Percentiles rank a stretch among this genome's conserved stretches.
These are phyloP conservation scores for Mollisiaceae sp. DNA, from an alignment of 2,329 filamentous ascomycete species.

Conservation along the genomic window DNA sequence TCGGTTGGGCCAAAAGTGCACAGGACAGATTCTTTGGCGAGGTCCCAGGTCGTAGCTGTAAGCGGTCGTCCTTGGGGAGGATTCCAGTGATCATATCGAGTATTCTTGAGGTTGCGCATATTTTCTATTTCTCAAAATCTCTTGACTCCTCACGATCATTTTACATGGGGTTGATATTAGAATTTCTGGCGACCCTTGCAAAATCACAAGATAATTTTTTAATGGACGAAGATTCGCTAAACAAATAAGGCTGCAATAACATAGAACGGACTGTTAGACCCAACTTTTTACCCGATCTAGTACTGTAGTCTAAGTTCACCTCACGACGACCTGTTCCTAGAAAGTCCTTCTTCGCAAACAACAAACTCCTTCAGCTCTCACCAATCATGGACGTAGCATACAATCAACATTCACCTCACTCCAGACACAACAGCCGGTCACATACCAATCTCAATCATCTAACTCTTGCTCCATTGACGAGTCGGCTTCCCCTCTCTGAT, in stretches of 20 bases:
- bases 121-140: slow-evolving; percentile 22
- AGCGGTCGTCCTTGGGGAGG: slow-evolving; percentile 62
- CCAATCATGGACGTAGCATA: slow-evolving; percentile 62
- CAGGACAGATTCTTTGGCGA: slow-evolving; percentile 75
- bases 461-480: slow-evolving; percentile 67
- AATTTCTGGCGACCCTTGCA: slow-evolving; percentile 18
- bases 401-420: slow-evolving; percentile 62
- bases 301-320: slow-evolving; percentile 3
- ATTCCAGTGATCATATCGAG: slow-evolving; percentile 71
- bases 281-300: too few relatives aligned
- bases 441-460: slow-evolving; percentile 64
- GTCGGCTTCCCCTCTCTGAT: slow-evolving; percentile 63
- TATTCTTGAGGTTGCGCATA: slow-evolving; percentile 90
- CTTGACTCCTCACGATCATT: slow-evolving; percentile 17
- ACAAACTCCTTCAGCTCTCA: slow-evolving; percentile 8
- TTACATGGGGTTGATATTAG: slow-evolving; percentile 18
- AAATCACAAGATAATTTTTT: slow-evolving; percentile 35
- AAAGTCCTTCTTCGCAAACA: slow-evolving; percentile 1
- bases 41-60: slow-evolving; percentile 86
- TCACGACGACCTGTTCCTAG: slow-evolving; percentile 11
- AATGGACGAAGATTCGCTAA: slow-evolving; percentile 16
- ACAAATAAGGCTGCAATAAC: too few relatives aligned
- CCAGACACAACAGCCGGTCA: slow-evolving; percentile 63
- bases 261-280: too few relatives aligned
- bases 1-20: slow-evolving; percentile 83